Conservation (phyloP, 192 early-diverging fungal species). For the Coemansia sp. region DNA sequence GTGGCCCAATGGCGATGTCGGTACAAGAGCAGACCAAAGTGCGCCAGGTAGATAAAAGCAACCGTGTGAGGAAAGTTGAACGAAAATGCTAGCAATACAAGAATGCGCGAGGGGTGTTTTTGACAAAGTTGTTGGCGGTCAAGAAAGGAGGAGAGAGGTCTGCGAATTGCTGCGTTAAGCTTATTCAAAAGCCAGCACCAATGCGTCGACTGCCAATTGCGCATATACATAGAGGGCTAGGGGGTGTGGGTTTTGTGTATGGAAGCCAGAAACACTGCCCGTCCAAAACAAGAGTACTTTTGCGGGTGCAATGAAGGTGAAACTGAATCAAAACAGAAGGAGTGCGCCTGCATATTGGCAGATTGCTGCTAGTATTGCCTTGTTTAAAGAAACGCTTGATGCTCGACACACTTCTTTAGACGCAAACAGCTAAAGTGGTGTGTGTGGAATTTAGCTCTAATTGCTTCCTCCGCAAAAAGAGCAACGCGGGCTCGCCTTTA, state of each 20-base stretch:
- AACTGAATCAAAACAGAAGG: neutral
- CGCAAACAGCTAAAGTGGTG: neutral
- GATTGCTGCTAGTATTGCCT: neutral
- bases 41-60: neutral
- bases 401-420: neutral
- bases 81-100: conserved; percentile 6
- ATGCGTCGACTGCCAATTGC: neutral
- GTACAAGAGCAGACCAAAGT: neutral
- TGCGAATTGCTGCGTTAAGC: neutral
- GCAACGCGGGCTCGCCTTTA: neutral
- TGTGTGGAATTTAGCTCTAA: neutral
- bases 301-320: neutral
- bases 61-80: conserved; percentile 8
- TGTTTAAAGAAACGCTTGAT: neutral
- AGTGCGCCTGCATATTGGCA: neutral
- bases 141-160: neutral
- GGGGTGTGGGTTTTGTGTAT: neutral
- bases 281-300: neutral
- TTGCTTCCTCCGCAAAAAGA: neutral
- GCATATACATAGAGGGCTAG: neutral
- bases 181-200: conserved; percentile 6
- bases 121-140: neutral
- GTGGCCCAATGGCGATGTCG: neutral
- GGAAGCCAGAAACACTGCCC: conserved; percentile 8
- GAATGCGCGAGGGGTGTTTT: conserved; percentile 8